A percentile compares a stretch with the other conserved stretches of the same genome.
Conservation (phyloP, 2,329 filamentous ascomycete genomes). For the Cladosporium cucumerinum region DNA sequence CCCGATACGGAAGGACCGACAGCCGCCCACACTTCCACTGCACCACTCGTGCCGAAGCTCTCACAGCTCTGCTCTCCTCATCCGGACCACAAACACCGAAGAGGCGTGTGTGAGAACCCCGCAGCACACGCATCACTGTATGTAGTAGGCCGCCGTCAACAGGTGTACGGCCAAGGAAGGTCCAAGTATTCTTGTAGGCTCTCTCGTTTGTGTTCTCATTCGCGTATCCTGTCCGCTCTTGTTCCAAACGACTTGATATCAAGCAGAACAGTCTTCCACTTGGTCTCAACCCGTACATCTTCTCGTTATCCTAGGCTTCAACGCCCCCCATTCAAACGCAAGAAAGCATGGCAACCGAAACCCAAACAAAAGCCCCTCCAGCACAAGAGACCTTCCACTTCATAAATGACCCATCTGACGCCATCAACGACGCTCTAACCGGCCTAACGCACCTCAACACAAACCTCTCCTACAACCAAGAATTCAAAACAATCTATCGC, state of each 20-base stretch:
- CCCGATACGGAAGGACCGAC: neutral
- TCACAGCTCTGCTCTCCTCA: neutral
- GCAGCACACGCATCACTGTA: slow-evolving; percentile 16
- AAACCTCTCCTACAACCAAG: slow-evolving; percentile 32
- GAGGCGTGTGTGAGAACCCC: slow-evolving; percentile 6
- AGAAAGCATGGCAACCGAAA: slow-evolving; percentile 7
- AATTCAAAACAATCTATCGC: slow-evolving; percentile 38
- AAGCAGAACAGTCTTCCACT: neutral
- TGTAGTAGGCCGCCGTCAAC: slow-evolving; percentile 7
- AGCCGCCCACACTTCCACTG: neutral
- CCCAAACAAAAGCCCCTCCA: slow-evolving; percentile 21
- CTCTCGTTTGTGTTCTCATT: neutral
- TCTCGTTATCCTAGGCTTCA: neutral
- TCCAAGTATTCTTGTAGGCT: neutral
- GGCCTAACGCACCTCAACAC: slow-evolving; percentile 37
- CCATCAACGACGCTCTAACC: slow-evolving; percentile 36
- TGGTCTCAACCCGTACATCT: neutral
- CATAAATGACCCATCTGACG: slow-evolving; percentile 35
- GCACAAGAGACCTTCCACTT: slow-evolving; percentile 38
- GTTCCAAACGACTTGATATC: neutral
- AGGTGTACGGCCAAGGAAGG: slow-evolving; percentile 11
- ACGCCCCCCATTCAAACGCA: neutral
- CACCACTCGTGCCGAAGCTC: slow-evolving; percentile 3
- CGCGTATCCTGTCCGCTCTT: neutral
- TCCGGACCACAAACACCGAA: slow-evolving; percentile 4